Evolutionary conservation across 768 basidiomycete species (phyloP).

Genomic region (Atractiella rhizophila): DNA sequence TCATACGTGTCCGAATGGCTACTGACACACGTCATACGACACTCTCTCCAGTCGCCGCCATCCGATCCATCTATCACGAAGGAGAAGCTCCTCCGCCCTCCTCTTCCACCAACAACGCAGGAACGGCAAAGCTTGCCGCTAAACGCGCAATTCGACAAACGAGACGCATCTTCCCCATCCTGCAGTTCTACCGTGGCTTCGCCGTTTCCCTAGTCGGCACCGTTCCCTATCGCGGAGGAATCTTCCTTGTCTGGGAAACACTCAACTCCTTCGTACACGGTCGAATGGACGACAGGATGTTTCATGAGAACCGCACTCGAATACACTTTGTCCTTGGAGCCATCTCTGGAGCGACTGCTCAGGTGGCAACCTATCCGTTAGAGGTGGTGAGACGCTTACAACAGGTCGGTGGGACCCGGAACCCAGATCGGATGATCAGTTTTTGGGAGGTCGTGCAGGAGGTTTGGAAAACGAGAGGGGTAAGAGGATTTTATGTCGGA

Average conservation of each 20-base stretch:
- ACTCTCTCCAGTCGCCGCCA: conserved; percentile 13
- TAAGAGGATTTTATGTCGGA: conserved; percentile 74
- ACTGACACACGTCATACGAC: conserved; percentile 35
- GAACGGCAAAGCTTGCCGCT: conserved; percentile 13
- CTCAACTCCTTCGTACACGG: conserved; percentile 24
- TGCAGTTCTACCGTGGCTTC: conserved; percentile 96
- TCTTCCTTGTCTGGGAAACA: conserved; percentile 73
- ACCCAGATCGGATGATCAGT: conserved; percentile 47
- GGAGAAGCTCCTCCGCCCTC: conserved; percentile 19
- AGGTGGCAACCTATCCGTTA: conserved; percentile 81
- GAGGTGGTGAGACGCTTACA: conserved; percentile 74
- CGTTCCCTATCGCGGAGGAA: conserved; percentile 83
- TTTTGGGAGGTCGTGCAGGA: conserved; percentile 50
- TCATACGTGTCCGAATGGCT: conserved; percentile 86
- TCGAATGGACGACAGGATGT: conserved; percentile 5
- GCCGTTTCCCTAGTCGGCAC: conserved; percentile 73
- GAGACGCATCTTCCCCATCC: conserved; percentile 37
- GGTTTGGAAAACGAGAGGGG: conserved; percentile 45
- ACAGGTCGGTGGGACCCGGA: conserved; percentile 74
- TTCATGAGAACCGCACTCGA: conserved; percentile 19
- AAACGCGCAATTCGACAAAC: conserved; percentile 7
- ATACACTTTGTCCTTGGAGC: conserved; percentile 65
- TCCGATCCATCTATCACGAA: conserved; percentile 14
- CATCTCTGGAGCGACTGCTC: conserved; percentile 54
- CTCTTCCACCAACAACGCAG: conserved; percentile 12